Conservation (phyloP, 495 filamentous ascomycete species). For the Parmelia sp. region DNA sequence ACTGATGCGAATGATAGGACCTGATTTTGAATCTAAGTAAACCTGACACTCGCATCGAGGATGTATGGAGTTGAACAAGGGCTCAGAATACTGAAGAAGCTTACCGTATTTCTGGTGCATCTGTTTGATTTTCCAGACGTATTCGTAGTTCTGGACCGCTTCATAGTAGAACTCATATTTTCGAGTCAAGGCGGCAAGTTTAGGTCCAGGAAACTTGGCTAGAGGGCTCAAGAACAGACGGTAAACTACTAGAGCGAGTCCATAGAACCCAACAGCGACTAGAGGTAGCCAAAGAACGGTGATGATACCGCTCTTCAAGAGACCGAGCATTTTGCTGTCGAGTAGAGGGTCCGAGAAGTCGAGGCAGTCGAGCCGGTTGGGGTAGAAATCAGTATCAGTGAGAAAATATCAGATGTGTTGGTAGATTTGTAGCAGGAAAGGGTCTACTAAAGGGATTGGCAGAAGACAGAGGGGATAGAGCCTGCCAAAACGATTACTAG, state of each 20-base stretch:
- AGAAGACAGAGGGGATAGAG: not conserved
- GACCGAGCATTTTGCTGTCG: conserved; percentile 8
- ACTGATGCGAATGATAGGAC: conserved; percentile 38
- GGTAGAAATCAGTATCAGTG: not conserved
- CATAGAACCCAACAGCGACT: conserved; percentile 13
- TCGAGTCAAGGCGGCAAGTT: conserved; percentile 44
- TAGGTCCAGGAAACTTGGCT: conserved; percentile 43
- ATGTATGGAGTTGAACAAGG: not conserved
- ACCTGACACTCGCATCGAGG: too few relatives aligned
- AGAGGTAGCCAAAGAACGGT: conserved; percentile 12
- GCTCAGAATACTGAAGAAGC: not conserved
- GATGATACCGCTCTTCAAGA: not conserved
- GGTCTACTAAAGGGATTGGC: not conserved
- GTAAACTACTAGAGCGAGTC: conserved; percentile 13
- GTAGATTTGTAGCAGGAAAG: not conserved
- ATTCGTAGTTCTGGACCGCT: conserved; percentile 35
- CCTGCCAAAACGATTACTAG: not conserved
- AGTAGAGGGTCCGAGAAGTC: not conserved
- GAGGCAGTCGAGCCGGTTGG: not conserved
- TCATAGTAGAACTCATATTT: conserved; percentile 51
- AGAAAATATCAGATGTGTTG: not conserved
- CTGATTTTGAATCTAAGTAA: too few relatives aligned
- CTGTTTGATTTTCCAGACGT: conserved; percentile 39
- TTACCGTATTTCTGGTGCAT: conserved; percentile 48
- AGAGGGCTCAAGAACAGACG: conserved; percentile 43